Evolutionary conservation across 2,329 filamentous ascomycete species (phyloP), one percentile per base, ranked within the genome.

Genomic region (Cladosporium sp.): DNA sequence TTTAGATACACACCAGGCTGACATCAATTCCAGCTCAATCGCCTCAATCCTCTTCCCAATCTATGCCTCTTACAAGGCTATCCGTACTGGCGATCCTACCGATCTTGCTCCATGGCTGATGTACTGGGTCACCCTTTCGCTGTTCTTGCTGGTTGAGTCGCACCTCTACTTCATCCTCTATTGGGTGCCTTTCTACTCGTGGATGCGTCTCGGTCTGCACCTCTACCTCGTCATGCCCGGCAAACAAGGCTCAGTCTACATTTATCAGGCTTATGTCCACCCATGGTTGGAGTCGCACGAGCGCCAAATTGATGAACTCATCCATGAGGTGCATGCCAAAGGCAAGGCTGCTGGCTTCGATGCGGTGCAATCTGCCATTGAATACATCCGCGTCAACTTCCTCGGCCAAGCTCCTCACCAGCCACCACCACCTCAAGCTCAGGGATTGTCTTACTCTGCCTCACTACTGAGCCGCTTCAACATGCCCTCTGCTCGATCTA

Each of bases 101-200:
- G 89, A 96, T 76, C 85, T 97, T 67, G 92, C 92, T 69, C 94
- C 94, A 89, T 99, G 95, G 95, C 87, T 98, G 70, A 98, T 98
- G 91, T 99, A 98, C 85, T 99, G 94, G 91, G 92, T 97, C 67
- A 92, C 97, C 26, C 86, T 97, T 70, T 91, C 91, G 67, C 89
- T 91, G 77, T 87, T 89, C 72, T 84, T 93, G 65, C 86, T 95
- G 67, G 87, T 89, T 79, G 95, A 98, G 81, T 93, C 90, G 56
- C 96, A 93, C 87, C 88, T 91, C 65, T 88, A 89, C 73, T 97
- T 94, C 80, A 89, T 98, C 74, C 85, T 98, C 56, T 85, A 85
- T 77, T 98, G 93, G 92, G 82, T 98, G 43, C 95, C 95, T 2
- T 96, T 98, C 79, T 99, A 97, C 81, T 87, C 91, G 71, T 97